Evolutionary conservation across 306 rosid genomes (phyloP), one percentile per base, ranked within the genome.

Genomic region (Acacia crassicarpa): DNA sequence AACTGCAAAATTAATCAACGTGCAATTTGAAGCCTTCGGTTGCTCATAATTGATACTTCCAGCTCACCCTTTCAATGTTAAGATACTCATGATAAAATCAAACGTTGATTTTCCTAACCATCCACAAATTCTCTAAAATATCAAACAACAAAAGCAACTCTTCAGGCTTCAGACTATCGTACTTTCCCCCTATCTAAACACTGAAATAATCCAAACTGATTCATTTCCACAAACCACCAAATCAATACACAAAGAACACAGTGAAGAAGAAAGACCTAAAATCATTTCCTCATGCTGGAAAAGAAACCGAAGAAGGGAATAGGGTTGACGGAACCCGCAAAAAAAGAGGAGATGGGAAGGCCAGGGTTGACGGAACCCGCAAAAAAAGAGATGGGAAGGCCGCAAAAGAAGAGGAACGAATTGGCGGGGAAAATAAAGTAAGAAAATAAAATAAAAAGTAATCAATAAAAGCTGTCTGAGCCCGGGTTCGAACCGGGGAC

Each of bases 401-500:
- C 7, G n/a, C 56, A 1, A 49, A 48, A 49, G 56, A 49, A 8
- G 23, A 19, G 59, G 23, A 9, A 56, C 27, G 30, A 6, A 19
- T 7, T n/a, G 63, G 63, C 63, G 63, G 63, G 63, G 63, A 46
- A 43, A 9, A 35, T 35, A 35, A 35, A 1, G 5, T 4, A n/a
- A n/a, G 27, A 27, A 27, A 43, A 43, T 0, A 8, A 46, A 46
- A 46, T 27, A 10, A 11, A 11, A 10, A 9, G 3, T 2, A 4
- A 9, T 3, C 3, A 11, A 8, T 12, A 9, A 61, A 61, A 25
- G 0, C 1, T 61, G 84, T 79, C 86, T 86, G 88, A 82, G 88
- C 88, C 84, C 84, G 79, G 86, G 86, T 79, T 82, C 84, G 88
- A 85, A 82, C 88, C 78, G 86, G 86, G 84, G 88, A 82, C 86